These are phyloP conservation scores for Colletotrichum sp. DNA, from an alignment of 2,329 filamentous ascomycete species.

Conservation along the genomic window DNA sequence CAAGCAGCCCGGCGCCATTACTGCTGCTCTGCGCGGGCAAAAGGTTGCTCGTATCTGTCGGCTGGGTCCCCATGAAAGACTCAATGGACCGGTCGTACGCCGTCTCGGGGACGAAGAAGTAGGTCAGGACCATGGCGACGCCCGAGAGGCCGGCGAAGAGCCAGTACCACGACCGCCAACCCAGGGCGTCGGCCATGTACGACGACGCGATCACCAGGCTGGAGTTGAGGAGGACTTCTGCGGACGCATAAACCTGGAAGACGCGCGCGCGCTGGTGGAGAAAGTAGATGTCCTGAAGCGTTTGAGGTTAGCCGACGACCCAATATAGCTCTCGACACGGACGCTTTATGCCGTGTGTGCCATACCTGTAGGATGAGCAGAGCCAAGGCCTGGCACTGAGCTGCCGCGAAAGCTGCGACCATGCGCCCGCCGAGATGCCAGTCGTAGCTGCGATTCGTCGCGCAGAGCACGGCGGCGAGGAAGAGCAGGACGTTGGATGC, in stretches of 20 bases:
- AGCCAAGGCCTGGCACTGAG: slow-evolving; percentile 7
- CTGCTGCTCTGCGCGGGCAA: background rate
- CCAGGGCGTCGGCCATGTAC: slow-evolving; percentile 3
- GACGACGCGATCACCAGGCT: slow-evolving; percentile 1
- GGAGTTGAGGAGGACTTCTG: slow-evolving; percentile 7
- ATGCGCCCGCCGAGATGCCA: slow-evolving; percentile 14
- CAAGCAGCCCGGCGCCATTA: background rate
- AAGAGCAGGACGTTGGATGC: slow-evolving; percentile 31
- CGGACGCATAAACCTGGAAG: slow-evolving; percentile 8
- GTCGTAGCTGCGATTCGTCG: slow-evolving; percentile 12
- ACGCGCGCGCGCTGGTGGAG: slow-evolving; percentile 10
- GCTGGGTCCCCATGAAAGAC: background rate
- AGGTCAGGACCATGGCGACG: slow-evolving; percentile 3
- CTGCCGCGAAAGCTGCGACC: background rate
- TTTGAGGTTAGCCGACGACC: background rate
- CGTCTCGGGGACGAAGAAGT: slow-evolving; percentile 18
- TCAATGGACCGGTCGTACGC: slow-evolving; percentile 4
- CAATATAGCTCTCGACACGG: background rate
- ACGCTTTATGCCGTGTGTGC: background rate
- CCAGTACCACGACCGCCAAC: slow-evolving; percentile 14
- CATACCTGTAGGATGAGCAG: slow-evolving; percentile 5
- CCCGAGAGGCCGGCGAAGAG: slow-evolving; percentile 7
- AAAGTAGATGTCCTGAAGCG: slow-evolving; percentile 6
- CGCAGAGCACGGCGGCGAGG: slow-evolving; percentile 24
- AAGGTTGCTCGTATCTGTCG: background rate